Evolutionary conservation across 495 filamentous ascomycete genomes (phyloP), one percentile per base, ranked within the genome.

Genomic region (Penicillium roqueforti): DNA sequence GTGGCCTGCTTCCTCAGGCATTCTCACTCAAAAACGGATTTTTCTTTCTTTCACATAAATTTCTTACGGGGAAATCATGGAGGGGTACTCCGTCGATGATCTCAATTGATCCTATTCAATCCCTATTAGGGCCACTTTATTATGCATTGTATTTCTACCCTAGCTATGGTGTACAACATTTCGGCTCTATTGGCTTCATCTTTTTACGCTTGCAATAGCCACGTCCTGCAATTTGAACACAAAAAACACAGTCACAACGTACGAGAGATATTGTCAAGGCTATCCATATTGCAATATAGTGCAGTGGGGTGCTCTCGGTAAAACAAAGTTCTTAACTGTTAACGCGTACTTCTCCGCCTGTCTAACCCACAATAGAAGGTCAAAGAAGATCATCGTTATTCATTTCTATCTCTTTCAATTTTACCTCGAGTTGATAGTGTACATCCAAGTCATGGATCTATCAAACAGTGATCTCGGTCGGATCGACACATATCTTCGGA

Each of bases 221-320:
- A 26, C 16, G 16, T 16, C 13, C 26, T 45, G 26, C 10, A 48
- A 16, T 11, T 31, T 31, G 11, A 13, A 4, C 1, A 36, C 5
- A 48, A 31, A n/a, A 38, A 14, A 19, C 47, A 49, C 19, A 49
- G 20, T 28, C 47, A 49, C 19, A 49, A n/a, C n/a, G n/a, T 25
- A 11, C 25, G 16, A 23, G 22, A 26, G 22, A 44, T 44, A 26
- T 49, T n/a, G 20, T 18, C 11, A 38, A 49, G 31, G 8, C 1
- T 36, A 36, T 13, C 23, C 18, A 34, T 23, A 28, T 13, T 23
- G 11, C 2, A 32, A 20, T 42, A 34, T 23, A 28, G 19, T 23
- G 11, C 2, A 32, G 31, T 42, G 49, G 49, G 19, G 38, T 28
- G 26, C 26, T 28, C 26, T 28, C 26, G 50, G 50, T 44, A 26